phyloP scores from a whole-genome alignment of 2,329 filamentous ascomycete genomes.

The Aspergillus ibericus region DNA sequence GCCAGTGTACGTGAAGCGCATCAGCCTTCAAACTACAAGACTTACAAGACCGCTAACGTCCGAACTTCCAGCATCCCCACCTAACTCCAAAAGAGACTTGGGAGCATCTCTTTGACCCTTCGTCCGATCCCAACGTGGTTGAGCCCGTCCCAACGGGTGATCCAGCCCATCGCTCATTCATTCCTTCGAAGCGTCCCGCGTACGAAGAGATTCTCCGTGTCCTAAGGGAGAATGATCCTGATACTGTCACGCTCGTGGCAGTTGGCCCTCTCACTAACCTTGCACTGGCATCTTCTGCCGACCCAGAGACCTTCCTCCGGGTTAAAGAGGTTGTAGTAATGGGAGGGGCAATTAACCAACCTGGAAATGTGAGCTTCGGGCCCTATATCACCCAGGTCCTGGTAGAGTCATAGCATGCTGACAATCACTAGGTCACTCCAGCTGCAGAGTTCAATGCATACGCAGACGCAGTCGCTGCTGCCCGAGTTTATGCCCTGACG shows the following conservation, averaged over 20 bases:
- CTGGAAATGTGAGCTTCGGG: constrained; percentile 71
- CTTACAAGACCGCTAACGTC: background rate
- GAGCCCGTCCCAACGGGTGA: constrained; percentile 45
- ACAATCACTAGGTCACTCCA: constrained; percentile 57
- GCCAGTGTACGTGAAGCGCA: constrained; percentile 37
- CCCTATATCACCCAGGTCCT: background rate
- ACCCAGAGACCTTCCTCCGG: constrained; percentile 83
- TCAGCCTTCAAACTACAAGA: background rate
- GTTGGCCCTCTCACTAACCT: constrained; percentile 93
- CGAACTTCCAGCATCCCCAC: constrained; percentile 62
- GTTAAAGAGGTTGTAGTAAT: constrained; percentile 93
- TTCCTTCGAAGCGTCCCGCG: constrained; percentile 69
- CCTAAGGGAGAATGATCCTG: constrained; percentile 74
- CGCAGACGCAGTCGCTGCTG: constrained; percentile 77
- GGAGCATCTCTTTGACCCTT: constrained; percentile 64
- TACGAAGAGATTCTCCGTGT: constrained; percentile 89
- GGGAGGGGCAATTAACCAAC: constrained; percentile 78
- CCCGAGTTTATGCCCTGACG: constrained; percentile 74
- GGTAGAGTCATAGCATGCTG: background rate
- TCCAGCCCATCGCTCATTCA: constrained; percentile 60
- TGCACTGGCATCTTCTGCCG: constrained; percentile 81
- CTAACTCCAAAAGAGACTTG: constrained; percentile 72
- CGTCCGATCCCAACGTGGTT: constrained; percentile 45
- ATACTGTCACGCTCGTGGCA: constrained; percentile 86
- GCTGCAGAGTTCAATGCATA: constrained; percentile 94